Conservation (phyloP, 2,329 filamentous ascomycete genomes). For the Ceratocystis diversiconidia region DNA sequence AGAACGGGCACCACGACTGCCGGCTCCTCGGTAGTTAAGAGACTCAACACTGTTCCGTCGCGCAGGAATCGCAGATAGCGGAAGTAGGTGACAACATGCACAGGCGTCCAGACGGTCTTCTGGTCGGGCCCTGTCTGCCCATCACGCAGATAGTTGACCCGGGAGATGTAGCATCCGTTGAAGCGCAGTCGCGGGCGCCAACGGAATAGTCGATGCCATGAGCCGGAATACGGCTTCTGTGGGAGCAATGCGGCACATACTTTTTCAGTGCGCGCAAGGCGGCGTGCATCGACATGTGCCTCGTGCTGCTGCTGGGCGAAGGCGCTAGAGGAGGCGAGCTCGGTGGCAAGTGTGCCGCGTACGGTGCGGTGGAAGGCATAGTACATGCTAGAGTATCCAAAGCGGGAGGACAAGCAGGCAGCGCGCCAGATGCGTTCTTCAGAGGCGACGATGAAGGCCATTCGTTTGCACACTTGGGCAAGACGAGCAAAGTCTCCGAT, state of each 20-base stretch:
- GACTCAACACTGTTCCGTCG: constrained; percentile 67
- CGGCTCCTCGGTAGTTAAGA: constrained; percentile 71
- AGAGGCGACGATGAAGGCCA: constrained; percentile 71
- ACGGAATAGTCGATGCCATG: constrained; percentile 61
- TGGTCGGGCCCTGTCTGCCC: constrained; percentile 59
- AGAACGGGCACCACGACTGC: constrained; percentile 77
- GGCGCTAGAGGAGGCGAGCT: neutral
- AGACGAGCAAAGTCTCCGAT: constrained; percentile 63
- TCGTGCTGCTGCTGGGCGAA: constrained; percentile 24
- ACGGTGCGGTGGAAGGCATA: constrained; percentile 57
- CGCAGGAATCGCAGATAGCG: constrained; percentile 92
- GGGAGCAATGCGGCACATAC: constrained; percentile 24
- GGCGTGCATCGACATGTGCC: constrained; percentile 21
- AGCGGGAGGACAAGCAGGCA: constrained; percentile 53
- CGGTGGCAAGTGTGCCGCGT: constrained; percentile 2
- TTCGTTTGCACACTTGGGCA: constrained; percentile 67
- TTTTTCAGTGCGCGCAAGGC: constrained; percentile 17
- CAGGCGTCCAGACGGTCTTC: constrained; percentile 63
- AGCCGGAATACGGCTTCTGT: constrained; percentile 33
- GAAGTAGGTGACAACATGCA: constrained; percentile 96
- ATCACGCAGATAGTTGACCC: constrained; percentile 82
- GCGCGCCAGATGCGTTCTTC: constrained; percentile 80
- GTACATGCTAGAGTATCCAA: constrained; percentile 73
- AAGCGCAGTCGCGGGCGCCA: constrained; percentile 75
- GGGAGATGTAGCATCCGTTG: constrained; percentile 92